Evolutionary conservation across 306 rosid genomes (phyloP).

Genomic region (Cicer yamashitae): DNA sequence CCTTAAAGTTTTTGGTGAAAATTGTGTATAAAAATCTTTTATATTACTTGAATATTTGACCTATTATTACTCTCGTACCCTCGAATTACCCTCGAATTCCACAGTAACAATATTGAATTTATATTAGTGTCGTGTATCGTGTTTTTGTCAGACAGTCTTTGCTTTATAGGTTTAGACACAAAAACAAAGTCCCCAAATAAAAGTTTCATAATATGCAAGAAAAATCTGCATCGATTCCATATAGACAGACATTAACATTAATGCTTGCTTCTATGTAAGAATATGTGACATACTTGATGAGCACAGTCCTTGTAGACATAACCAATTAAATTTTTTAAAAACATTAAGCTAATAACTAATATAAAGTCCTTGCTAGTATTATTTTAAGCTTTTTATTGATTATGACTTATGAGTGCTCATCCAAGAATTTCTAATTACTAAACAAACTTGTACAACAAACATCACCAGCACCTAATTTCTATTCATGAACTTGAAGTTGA

Average conservation of each 20-base stretch:
- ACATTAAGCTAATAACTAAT: neutral
- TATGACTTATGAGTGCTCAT: neutral
- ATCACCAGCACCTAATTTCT: neutral
- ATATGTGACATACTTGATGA: neutral
- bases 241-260: neutral
- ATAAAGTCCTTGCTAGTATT: neutral
- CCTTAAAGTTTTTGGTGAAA: no score
- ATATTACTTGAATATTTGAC: no score
- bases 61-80: no score
- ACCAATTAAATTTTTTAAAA: neutral
- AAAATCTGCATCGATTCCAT: neutral
- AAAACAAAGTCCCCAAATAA: no score
- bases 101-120: no score
- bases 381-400: constrained; percentile 1
- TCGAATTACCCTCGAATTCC: no score
- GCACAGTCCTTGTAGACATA: neutral
- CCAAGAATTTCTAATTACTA: neutral
- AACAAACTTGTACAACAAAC: neutral
- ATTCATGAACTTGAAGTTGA: constrained; percentile 23
- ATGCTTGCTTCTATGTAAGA: constrained; percentile 27
- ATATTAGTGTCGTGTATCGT: no score
- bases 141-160: no score
- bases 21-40: no score
- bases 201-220: neutral
- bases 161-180: no score